Percentiles rank a stretch among this genome's conserved stretches.
Evolutionary conservation across 1,284 basidiomycete genomes (phyloP).

Genomic region (Sporisorium scitamineum): DNA sequence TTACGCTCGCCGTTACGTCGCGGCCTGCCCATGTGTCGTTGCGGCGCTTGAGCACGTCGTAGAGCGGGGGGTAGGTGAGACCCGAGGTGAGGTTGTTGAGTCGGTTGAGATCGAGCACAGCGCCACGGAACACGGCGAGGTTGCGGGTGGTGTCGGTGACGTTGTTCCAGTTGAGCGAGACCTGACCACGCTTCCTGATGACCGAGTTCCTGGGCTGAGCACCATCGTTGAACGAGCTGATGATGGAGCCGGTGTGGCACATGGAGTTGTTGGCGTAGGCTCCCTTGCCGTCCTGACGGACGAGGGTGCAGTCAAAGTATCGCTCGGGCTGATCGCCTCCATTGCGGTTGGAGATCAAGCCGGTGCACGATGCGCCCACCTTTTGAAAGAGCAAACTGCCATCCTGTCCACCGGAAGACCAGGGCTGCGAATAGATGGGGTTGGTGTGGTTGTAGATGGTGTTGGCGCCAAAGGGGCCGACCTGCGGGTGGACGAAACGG

Average conservation of each 20-base stretch:
- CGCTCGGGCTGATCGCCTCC: slow-evolving; percentile 72
- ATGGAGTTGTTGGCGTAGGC: slow-evolving; percentile 48
- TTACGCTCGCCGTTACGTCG: slow-evolving; percentile 89
- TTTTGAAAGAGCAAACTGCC: slow-evolving; percentile 94
- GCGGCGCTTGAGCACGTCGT: slow-evolving; percentile 79
- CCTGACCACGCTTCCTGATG: slow-evolving; percentile 77
- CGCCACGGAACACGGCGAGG: slow-evolving; percentile 89
- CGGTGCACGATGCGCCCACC: slow-evolving; percentile 83
- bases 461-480: slow-evolving; percentile 62
- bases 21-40: slow-evolving; percentile 82
- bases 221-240: slow-evolving; percentile 45
- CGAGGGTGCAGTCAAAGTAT: slow-evolving; percentile 97
- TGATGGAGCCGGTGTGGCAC: slow-evolving; percentile 52
- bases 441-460: slow-evolving; percentile 82
- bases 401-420: slow-evolving; percentile 85
- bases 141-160: slow-evolving; percentile 79
- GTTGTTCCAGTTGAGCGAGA: slow-evolving; percentile 93
- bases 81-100: slow-evolving; percentile 84
- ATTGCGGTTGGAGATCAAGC: slow-evolving; percentile 75
- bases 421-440: slow-evolving; percentile 82
- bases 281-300: slow-evolving; percentile 78
- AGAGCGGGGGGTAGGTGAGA: slow-evolving; percentile 83
- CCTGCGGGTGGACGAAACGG: slow-evolving; percentile 73
- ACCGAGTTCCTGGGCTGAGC: slow-evolving; percentile 29
- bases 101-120: slow-evolving; percentile 87